phyloP scores from a whole-genome alignment of 2,329 filamentous ascomycete species.

The Apiospora malaysiana region DNA sequence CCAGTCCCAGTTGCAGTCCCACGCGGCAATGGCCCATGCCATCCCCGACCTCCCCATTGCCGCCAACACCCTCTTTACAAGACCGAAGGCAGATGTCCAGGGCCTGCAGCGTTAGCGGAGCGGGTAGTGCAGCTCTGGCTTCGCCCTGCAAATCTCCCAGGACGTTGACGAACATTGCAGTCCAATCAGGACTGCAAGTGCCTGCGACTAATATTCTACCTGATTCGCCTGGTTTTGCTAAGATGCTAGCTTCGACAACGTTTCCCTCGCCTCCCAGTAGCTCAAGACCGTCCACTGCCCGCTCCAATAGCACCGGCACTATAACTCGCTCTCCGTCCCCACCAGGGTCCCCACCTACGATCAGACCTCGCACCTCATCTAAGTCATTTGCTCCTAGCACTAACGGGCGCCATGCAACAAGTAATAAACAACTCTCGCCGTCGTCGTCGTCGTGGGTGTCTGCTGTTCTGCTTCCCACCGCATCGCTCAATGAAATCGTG shows the following conservation, averaged over 20 bases:
- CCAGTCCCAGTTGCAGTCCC: not conserved
- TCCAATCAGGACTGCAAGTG: slow-evolving; percentile 29
- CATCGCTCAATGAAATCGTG: slow-evolving; percentile 34
- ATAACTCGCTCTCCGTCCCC: slow-evolving; percentile 21
- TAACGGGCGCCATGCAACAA: not conserved
- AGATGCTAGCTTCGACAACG: slow-evolving; percentile 36
- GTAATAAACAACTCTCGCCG: slow-evolving; percentile 20
- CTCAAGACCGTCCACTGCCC: slow-evolving; percentile 31
- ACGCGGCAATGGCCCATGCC: slow-evolving; percentile 3
- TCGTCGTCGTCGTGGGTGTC: not conserved
- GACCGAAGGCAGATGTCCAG: slow-evolving; percentile 17
- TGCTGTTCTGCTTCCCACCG: slow-evolving; percentile 19
- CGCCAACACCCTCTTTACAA: slow-evolving; percentile 12
- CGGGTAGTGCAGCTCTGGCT: slow-evolving; percentile 10
- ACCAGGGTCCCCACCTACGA: slow-evolving; percentile 17
- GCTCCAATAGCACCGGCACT: slow-evolving; percentile 27
- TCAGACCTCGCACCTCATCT: slow-evolving; percentile 31
- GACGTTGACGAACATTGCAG: slow-evolving; percentile 25
- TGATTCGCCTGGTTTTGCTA: slow-evolving; percentile 39
- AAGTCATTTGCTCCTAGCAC: slow-evolving; percentile 25
- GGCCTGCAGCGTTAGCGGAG: not conserved
- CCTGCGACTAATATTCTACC: slow-evolving; percentile 30
- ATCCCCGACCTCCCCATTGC: slow-evolving; percentile 1
- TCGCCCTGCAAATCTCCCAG: slow-evolving; percentile 10
- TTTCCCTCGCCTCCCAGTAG: slow-evolving; percentile 37